Base-by-base conservation (phyloP, 2,329 filamentous ascomycete genomes). In the Monosporascus sp. region DNA sequence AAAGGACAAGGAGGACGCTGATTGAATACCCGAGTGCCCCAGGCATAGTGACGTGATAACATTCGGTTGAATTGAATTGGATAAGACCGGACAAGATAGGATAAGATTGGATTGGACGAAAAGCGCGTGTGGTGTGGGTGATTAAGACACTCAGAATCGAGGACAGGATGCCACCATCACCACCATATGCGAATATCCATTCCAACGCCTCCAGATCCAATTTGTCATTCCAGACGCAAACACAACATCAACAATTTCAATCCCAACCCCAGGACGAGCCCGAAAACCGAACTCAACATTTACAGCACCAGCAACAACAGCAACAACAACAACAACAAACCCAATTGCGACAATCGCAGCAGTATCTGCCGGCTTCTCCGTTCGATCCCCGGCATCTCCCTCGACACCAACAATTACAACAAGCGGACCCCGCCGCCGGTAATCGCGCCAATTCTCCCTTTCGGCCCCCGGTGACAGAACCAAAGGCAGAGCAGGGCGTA, bases 141-240 rank as follows among this genome's bases (percentile, higher is more conserved):
- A 22, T 38, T 43, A 38, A 43, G 26, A 41, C 34, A 36, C 20
- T 7, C 43, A 26, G 43, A 17, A 11, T 51, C n/a, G 43, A 22
- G 9, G 38, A 20, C 40, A 53, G 36, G 34, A 53, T 53, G 52
- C 48, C 52, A 26, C 51, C 44, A 26, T 48, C 50, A 27, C 50
- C 46, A 36, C 27, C 45, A 24, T 38, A 48, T 48, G 44, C 36
- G 34, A 48, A 5, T 46, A 24, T 16, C 43, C n/a, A 16, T 20
- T 14, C 24, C 24, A 16, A 7, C 22, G 3, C 14, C 24, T 24
- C 24, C 22, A 11, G n/a, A 16, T 31, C 43, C n/a, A 31, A n/a
- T 27, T 46, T 26, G 22, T 16, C 43, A 22, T 8, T 27, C 24
- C 22, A 46, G 26, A 31, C 43, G 17, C 43, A 46, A 46, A 17